Base-by-base conservation (phyloP, 805 yeast species). In the Starmerella potacharoeniae region DNA sequence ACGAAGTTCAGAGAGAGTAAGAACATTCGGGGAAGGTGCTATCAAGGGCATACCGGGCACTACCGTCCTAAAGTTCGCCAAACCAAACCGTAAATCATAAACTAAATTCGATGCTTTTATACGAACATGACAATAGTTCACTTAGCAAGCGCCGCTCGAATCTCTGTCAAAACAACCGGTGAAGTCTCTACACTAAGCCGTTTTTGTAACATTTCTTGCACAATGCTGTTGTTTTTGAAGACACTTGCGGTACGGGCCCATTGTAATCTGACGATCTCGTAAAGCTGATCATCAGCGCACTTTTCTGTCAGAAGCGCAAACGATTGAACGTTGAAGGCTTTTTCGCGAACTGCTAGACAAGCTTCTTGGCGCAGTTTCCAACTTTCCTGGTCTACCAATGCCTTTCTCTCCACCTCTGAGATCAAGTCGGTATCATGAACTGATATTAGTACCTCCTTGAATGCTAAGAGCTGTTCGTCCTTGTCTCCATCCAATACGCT, bases 301-400 rank as follows among this genome's bases (percentile, higher is more conserved):
- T 39, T 28, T 5, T 44, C 44, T n/a, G 59, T 53, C 16, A 52
- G 30, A 4, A 46, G 36, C 5, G n/a, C 10, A 63, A 64, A 63
- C 2, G 57, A 28, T 0, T 33, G 43, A 5, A 10, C 31, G 43
- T 58, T 49, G 45, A 58, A 60, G 6, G 44, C 47, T 13, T 52
- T 44, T 8, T 40, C 37, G 1, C 30, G 1, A 62, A 78, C 66
- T 9, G 72, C 69, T 51, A 78, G 81, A 59, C 72, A 74, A 17
- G 70, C 68, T 1, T 74, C 73, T 1, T 75, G 56, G 60, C 80
- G 79, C 1, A 83, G 73, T 60, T 84, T 75, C 91, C 91, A 84
- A 0, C 86, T 55, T 5, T 45, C 37, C 10, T 34, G 14, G 11
- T 51, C 77, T 51, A 71, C 70, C 1, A 72, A 52, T 36, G 66